Evolutionary conservation across 2,329 filamentous ascomycete genomes (phyloP), one percentile per base, ranked within the genome.

Genomic region (Fusarium penzigii): DNA sequence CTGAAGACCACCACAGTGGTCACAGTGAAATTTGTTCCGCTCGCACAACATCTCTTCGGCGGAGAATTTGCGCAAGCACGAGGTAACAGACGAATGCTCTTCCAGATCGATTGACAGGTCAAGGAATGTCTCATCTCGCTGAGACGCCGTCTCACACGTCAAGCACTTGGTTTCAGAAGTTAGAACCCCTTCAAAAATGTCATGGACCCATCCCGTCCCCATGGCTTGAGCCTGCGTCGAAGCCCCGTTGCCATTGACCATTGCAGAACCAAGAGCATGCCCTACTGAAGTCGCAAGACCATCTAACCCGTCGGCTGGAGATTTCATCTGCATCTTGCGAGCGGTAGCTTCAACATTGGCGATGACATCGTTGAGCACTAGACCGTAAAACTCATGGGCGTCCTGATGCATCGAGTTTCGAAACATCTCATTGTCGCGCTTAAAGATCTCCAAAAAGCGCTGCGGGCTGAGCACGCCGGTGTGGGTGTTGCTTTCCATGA

Each of bases 31-130:
- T 69, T 99, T 99, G 77, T 99, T 97, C 55, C 92, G 84, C 75
- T 99, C 94, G 68, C 94, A 97, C 52, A 99, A 81, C 91, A 97
- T 97, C 72, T 99, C 94, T 66, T 97, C 94, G 42, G 94, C 92
- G 0, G 94, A 99, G 66, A 99, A 99, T 65, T 97, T 96, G 53
- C 90, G 84, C 58, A 99, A 75, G 69, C 94, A 99, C 25, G 94
- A 93, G 3, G 94, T 97, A 4, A 99, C 94, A 0, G 94, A 99
- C 1, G 92, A 92, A 69, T 97, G 92, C 66, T 97, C 88, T 61
- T 96, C 92, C 12, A 99, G 77, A 71, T 99, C 94, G 49, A 99
- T 96, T 0, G 94, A 97, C 17, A 99, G 77, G 72, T 99, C 94
- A 45, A 99, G 77, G 67, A 99, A 99, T 0, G 92, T 91, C 74